These are phyloP conservation scores for Dipteronia dyeriana DNA, from an alignment of 345 rosid species.

Conservation along the genomic window DNA sequence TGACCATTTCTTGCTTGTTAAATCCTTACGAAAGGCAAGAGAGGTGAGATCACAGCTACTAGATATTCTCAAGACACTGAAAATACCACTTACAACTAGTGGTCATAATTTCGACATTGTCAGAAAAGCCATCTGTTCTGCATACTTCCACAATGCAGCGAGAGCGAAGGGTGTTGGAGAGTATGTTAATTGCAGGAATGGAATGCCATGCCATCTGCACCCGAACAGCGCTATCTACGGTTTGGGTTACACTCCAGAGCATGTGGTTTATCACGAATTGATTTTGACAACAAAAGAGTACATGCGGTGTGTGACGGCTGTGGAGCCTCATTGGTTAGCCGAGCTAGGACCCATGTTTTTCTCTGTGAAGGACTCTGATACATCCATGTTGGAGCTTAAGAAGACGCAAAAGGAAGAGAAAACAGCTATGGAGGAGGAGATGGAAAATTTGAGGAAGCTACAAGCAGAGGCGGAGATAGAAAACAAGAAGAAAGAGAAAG, in stretches of 20 bases:
- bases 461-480: conserved; percentile 64
- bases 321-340: conserved; percentile 94
- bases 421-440: conserved; percentile 95
- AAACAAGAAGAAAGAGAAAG: conserved; percentile 56
- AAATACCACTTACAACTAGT: conserved; percentile 77
- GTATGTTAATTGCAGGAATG: conserved; percentile 81
- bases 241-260: conserved; percentile 80
- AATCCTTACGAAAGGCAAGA: conserved; percentile 84
- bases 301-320: conserved; percentile 95
- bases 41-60: conserved; percentile 96
- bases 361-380: conserved; percentile 89
- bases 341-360: conserved; percentile 98
- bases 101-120: conserved; percentile 75
- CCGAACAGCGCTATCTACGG: conserved; percentile 95
- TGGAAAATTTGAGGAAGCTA: conserved; percentile 79
- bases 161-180: conserved; percentile 93
- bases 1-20: conserved; percentile 82
- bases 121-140: conserved; percentile 87
- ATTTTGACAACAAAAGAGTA: conserved; percentile 89
- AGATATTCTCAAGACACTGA: conserved; percentile 81
- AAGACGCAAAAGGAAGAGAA: conserved; percentile 87
- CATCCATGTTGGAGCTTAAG: conserved; percentile 87
- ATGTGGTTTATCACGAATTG: conserved; percentile 90
- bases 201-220: conserved; percentile 95
- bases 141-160: conserved; percentile 95